Percentiles rank a stretch among this genome's conserved stretches.
These are phyloP conservation scores for Vaccinium macrocarpon DNA, from an alignment of 148 eudicot species.

Conservation along the genomic window DNA sequence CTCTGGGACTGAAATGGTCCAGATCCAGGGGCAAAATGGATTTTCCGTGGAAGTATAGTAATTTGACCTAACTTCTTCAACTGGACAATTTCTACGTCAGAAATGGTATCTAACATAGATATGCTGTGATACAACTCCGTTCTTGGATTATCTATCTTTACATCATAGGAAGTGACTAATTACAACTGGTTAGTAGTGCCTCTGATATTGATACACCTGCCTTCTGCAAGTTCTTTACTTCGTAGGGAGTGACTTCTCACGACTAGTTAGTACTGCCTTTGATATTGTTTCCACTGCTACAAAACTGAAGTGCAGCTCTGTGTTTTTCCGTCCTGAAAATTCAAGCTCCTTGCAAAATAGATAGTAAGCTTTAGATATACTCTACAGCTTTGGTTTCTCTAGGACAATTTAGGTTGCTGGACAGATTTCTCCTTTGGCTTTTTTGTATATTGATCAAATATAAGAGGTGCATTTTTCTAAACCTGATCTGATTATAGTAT, in stretches of 20 bases:
- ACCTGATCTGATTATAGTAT: not conserved
- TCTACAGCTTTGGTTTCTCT: not conserved
- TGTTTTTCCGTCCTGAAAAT: not conserved
- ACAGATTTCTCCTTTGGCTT: not conserved
- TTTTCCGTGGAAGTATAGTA: not conserved
- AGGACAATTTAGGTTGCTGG: not conserved
- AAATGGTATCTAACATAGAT: not conserved
- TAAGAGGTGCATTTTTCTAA: not conserved
- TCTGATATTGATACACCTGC: not conserved
- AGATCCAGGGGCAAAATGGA: not conserved
- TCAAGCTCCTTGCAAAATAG: not conserved
- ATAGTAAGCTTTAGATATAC: not conserved
- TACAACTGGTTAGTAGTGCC: not conserved
- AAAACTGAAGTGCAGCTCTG: not conserved
- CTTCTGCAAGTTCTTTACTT: not conserved
- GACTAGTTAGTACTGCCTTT: not conserved
- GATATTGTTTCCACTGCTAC: not conserved
- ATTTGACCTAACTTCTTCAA: not conserved
- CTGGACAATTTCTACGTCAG: too few relatives aligned
- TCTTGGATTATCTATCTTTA: not conserved
- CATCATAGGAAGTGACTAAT: not conserved
- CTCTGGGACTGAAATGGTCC: not conserved
- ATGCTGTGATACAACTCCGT: not conserved
- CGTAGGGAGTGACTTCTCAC: not conserved
- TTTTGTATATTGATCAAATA: not conserved